These are phyloP conservation scores for Nicotiana rustica DNA, from an alignment of 305 asterid species.

Conservation along the genomic window DNA sequence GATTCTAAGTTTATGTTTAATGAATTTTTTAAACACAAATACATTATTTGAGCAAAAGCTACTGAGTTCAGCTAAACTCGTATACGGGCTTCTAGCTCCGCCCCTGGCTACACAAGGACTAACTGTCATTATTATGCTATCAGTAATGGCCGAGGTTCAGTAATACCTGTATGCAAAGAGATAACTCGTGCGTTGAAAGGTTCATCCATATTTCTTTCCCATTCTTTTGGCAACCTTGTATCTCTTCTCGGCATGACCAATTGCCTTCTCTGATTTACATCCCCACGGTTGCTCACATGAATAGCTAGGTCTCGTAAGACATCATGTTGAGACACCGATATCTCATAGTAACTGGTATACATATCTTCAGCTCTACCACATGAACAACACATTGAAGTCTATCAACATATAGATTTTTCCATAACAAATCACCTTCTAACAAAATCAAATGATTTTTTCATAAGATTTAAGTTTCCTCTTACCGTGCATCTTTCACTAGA, in stretches of 20 bases:
- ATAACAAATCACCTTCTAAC: not conserved
- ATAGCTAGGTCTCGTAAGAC: conserved; percentile 88
- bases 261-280: conserved; percentile 63
- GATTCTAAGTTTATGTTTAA: too few relatives aligned
- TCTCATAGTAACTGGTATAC: conserved; percentile 87
- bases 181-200: conserved; percentile 80
- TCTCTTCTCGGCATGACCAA: conserved; percentile 86
- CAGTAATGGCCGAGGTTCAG: conserved; percentile 18
- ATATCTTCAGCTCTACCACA: conserved; percentile 77
- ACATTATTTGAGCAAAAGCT: too few relatives aligned
- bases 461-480: conserved; percentile 15
- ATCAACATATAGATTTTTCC: conserved; percentile 6
- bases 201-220: conserved; percentile 79
- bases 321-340: conserved; percentile 87
- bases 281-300: conserved; percentile 65
- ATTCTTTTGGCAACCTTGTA: conserved; percentile 73
- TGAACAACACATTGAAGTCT: conserved; percentile 1
- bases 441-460: conserved; percentile 9
- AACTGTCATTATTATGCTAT: not conserved
- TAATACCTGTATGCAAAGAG: conserved; percentile 84
- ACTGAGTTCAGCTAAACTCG: too few relatives aligned
- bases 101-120: not conserved
- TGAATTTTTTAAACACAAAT: too few relatives aligned
- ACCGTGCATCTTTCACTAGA: conserved; percentile 85
- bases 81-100: too few relatives aligned